phyloP scores from a whole-genome alignment of 176 grass and related monocot genomes.

The Cymbopogon citratus region DNA sequence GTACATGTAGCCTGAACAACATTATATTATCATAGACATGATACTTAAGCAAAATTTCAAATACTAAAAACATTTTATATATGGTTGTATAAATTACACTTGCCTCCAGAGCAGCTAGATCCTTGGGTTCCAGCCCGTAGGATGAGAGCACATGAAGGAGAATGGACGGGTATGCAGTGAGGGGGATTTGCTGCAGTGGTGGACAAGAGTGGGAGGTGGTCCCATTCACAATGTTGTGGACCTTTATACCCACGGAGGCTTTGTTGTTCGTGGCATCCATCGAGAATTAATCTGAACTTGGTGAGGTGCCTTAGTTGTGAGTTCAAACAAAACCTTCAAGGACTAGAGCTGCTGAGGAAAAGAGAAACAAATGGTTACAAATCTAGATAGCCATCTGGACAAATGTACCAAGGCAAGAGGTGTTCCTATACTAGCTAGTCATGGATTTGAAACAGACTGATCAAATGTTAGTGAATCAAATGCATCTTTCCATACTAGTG shows the following conservation, averaged over 20 bases:
- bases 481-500: background rate
- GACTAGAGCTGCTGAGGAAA: background rate
- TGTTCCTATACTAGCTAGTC: background rate
- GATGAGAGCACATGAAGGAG: slow-evolving; percentile 51
- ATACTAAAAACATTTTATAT: background rate
- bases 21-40: too few species aligned
- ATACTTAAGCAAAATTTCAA: background rate
- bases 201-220: background rate
- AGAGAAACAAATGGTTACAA: background rate
- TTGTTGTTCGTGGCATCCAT: slow-evolving; percentile 27
- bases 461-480: background rate
- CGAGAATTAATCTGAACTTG: background rate
- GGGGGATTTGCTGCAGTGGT: slow-evolving; percentile 23
- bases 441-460: background rate
- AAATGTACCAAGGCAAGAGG: background rate
- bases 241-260: background rate
- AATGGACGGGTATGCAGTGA: slow-evolving; percentile 4
- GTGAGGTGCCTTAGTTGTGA: slow-evolving; percentile 14
- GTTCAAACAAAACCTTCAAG: background rate
- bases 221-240: slow-evolving; percentile 23
- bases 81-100: slow-evolving; percentile 1
- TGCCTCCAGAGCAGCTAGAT: slow-evolving; percentile 67
- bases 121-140: slow-evolving; percentile 43
- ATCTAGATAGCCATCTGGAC: background rate
- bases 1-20: slow-evolving; percentile 43